phyloP scores from a whole-genome alignment of 352 stramenopile species.

The Pythium oligandrum region DNA sequence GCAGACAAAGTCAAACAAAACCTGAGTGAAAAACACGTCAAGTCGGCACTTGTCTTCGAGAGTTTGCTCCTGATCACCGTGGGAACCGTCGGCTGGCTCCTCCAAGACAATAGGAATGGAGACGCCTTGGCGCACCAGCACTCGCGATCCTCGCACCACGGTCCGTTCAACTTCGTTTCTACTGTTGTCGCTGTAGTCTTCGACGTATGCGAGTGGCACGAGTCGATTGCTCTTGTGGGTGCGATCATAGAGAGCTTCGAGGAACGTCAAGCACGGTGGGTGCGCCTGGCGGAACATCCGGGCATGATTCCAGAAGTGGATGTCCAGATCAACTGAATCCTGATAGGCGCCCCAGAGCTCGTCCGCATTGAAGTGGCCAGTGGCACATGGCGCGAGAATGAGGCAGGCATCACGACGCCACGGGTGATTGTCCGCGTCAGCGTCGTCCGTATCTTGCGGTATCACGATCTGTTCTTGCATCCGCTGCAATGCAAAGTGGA shows the following conservation, averaged over 20 bases:
- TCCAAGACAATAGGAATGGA: background rate
- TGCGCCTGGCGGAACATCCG: slow-evolving; percentile 1
- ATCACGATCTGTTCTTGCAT: background rate
- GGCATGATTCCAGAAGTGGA: slow-evolving; percentile 9
- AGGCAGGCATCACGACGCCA: slow-evolving; percentile 4
- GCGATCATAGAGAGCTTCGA: slow-evolving; percentile 1
- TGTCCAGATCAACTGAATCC: background rate
- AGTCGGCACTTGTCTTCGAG: background rate
- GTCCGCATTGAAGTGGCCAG: slow-evolving; percentile 6
- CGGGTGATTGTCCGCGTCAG: background rate
- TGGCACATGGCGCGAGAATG: slow-evolving; percentile 9
- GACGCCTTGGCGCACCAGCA: background rate
- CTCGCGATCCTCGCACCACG: background rate
- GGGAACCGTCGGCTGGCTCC: background rate
- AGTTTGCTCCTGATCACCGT: background rate
- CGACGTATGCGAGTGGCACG: background rate
- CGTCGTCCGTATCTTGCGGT: background rate
- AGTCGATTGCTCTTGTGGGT: background rate
- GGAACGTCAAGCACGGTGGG: slow-evolving; percentile 10
- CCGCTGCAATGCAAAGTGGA: no score
- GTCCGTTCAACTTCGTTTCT: slow-evolving; percentile 7
- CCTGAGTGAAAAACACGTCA: slow-evolving; percentile 1
- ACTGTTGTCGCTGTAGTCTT: slow-evolving; percentile 7
- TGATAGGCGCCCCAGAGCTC: slow-evolving; percentile 16
- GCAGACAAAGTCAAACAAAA: no score